Evolutionary conservation across 208 protist species (phyloP).

Genomic region (Leishmania gerbilli): DNA sequence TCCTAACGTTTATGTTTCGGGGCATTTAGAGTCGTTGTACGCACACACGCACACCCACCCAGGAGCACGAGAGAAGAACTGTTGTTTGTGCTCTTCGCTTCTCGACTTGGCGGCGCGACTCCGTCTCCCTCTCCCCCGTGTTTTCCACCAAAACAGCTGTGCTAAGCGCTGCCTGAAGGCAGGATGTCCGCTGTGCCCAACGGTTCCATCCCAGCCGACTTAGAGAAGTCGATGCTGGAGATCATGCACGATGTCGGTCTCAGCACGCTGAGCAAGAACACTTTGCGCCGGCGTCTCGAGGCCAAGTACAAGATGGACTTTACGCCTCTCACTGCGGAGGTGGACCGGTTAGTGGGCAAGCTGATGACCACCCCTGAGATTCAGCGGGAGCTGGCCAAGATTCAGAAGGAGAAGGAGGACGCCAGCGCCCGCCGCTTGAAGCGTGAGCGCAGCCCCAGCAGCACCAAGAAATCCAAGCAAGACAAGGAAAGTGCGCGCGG

Average conservation of each 20-base stretch:
- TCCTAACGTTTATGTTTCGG: not conserved
- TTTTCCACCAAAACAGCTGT: not conserved
- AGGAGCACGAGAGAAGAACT: not conserved
- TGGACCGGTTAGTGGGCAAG: constrained; percentile 47
- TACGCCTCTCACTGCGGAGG: constrained; percentile 33
- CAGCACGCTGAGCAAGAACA: constrained; percentile 53
- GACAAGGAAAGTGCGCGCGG: constrained; percentile 43
- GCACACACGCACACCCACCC: not conserved
- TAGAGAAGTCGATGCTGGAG: constrained; percentile 57
- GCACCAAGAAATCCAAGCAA: constrained; percentile 27
- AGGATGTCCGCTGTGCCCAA: constrained; percentile 41
- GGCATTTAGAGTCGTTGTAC: not conserved
- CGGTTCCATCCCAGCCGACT: constrained; percentile 65
- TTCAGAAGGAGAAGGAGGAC: constrained; percentile 48
- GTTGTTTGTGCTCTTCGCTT: not conserved
- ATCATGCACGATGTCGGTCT: constrained; percentile 79
- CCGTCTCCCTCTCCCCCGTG: not conserved
- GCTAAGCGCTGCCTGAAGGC: not conserved
- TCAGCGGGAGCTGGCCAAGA: constrained; percentile 67
- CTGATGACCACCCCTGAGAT: constrained; percentile 65
- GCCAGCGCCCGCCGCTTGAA: constrained; percentile 44
- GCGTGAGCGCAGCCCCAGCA: constrained; percentile 39
- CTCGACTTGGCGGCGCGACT: not conserved
- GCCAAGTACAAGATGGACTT: constrained; percentile 83
- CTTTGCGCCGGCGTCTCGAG: constrained; percentile 60